A percentile compares a stretch with the other conserved stretches of the same genome.
These are phyloP conservation scores for Sugiyamaella chiloensis DNA, from an alignment of 805 yeast species.

Conservation along the genomic window DNA sequence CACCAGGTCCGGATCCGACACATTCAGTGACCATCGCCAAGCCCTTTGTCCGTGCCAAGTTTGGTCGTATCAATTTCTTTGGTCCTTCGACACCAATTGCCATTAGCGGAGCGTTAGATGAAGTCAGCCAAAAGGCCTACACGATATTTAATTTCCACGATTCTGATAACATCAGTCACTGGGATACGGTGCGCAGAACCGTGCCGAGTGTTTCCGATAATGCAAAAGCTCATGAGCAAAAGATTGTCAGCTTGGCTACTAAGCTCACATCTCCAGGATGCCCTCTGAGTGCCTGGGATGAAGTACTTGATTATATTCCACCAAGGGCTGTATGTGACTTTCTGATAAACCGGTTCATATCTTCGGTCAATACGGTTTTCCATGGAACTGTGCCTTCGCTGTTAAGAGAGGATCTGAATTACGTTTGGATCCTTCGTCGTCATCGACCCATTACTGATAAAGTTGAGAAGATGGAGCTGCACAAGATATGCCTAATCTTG, in stretches of 20 bases:
- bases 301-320: conserved; percentile 20
- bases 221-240: not conserved
- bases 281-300: conserved; percentile 13
- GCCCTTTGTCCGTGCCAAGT: conserved; percentile 12
- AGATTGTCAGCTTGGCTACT: conserved; percentile 2
- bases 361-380: conserved; percentile 21
- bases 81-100: conserved; percentile 13
- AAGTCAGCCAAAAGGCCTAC: conserved; percentile 10
- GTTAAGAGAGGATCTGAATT: conserved; percentile 15
- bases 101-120: conserved; percentile 10
- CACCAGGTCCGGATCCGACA: not conserved
- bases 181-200: conserved; percentile 5
- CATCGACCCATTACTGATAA: conserved; percentile 11
- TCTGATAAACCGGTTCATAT: conserved; percentile 21
- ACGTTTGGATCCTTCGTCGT: conserved; percentile 16
- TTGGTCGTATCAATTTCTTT: conserved; percentile 11
- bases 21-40: not conserved
- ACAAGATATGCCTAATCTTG: conserved; percentile 19
- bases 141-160: conserved; percentile 12
- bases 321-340: conserved; percentile 24
- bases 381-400: conserved; percentile 22
- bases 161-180: conserved; percentile 6
- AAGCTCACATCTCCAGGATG: conserved; percentile 1
- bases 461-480: conserved; percentile 16
- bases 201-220: not conserved